Evolutionary conservation across 805 yeast species (phyloP).

Genomic region (Starmerella roubikii): DNA sequence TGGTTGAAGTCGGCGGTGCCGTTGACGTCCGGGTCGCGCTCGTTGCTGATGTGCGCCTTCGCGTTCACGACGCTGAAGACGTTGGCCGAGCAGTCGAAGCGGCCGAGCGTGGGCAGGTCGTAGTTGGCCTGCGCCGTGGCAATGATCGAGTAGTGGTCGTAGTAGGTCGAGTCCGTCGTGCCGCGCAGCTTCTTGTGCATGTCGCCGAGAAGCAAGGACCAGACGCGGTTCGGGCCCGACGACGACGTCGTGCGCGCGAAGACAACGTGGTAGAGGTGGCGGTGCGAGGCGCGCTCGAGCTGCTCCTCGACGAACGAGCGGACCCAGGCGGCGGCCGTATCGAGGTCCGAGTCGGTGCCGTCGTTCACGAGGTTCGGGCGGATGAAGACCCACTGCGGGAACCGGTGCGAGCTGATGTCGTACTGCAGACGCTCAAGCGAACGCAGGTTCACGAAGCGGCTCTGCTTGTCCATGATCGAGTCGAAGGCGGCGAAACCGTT

Average conservation of each 20-base stretch:
- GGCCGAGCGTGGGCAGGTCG: conserved; percentile 37
- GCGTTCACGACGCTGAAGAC: conserved; percentile 34
- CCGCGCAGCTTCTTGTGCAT: conserved; percentile 32
- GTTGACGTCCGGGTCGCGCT: conserved; percentile 15
- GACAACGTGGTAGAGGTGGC: conserved; percentile 35
- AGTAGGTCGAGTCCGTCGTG: conserved; percentile 35
- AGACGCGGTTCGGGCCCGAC: conserved; percentile 34
- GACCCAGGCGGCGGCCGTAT: conserved; percentile 36
- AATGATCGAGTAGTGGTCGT: conserved; percentile 39
- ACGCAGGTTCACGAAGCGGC: conserved; percentile 34
- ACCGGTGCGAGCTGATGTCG: conserved; percentile 30
- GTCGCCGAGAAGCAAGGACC: conserved; percentile 36
- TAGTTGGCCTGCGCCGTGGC: conserved; percentile 40
- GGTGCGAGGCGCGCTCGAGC: conserved; percentile 33
- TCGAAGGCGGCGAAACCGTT: conserved; percentile 36
- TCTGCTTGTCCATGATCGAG: conserved; percentile 27
- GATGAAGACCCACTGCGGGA: conserved; percentile 42
- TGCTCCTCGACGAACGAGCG: conserved; percentile 34
- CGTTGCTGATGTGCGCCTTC: conserved; percentile 18
- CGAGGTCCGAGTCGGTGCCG: conserved; percentile 38
- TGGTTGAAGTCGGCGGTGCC: conserved; percentile 19
- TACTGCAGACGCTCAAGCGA: conserved; percentile 34
- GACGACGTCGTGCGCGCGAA: conserved; percentile 39
- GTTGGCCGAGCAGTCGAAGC: conserved; percentile 39
- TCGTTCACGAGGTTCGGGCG: conserved; percentile 44